Evolutionary conservation across 1,284 basidiomycete genomes (phyloP), one percentile per base, ranked within the genome.

Genomic region (Laetiporus sulphureus): DNA sequence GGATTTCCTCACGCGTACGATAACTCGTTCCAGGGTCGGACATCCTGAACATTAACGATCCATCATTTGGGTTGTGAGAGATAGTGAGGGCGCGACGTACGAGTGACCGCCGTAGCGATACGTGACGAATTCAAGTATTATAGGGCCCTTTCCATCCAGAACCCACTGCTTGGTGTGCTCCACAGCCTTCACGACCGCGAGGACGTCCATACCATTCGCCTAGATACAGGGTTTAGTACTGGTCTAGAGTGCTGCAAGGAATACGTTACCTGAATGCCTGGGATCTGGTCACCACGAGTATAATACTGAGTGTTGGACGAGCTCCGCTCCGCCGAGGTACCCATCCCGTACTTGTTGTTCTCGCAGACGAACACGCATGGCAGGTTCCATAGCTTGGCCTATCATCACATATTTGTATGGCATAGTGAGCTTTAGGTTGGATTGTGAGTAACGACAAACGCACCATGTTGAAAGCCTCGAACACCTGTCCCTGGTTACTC

Each of bases 311-410:
- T 94, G 76, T 99, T 98, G 60, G 82, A 80, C 21, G 91, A 93
- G 53, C 83, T 86, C 52, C 92, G 85, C 62, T 90, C 90, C 16
- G 93, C 90, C 4, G 91, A 87, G 5, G 93, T 96, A 56, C 92
- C 93, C 92, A 97, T 96, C 56, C 92, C 93, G 65, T 95, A 96
- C 69, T 96, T 89, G 84, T 99, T 98, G 78, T 98, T 98, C 69
- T 98, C 95, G 64, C 94, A 98, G 23, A 97, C 84, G 60, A 98
- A 98, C 47, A 98, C 78, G 56, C 81, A 84, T 1, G 94, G 94
- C 38, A 98, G 77, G 66, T 94, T 79, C 94, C 94, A 97, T 4
- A 97, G 79, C 68, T 98, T 97, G 48, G 95, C 93, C 86, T 89
- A 47, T 3, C 50, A 38, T 43, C 47, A 35, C 20, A 22, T n/a